Evolutionary conservation across 371 early-diverging fungal species (phyloP).

Genomic region (Choanephora cucurbitarum): DNA sequence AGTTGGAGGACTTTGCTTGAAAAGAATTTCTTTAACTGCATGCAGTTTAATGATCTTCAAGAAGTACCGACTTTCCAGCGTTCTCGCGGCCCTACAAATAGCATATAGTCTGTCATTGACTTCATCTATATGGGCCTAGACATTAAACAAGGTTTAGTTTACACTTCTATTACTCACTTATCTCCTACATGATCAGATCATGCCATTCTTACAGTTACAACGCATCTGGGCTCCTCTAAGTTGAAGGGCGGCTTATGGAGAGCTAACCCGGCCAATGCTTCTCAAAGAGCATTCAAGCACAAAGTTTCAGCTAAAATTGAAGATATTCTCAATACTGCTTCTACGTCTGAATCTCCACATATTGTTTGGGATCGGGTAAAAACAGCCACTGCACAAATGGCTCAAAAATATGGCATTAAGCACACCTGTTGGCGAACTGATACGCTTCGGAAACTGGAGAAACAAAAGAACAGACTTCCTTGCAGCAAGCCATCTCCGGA

Average conservation of each 20-base stretch:
- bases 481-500: background rate
- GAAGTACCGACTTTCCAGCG: background rate
- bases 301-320: no score
- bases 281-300: no score
- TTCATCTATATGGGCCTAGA: background rate
- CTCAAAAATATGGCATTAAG: background rate
- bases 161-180: background rate
- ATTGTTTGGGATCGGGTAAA: slow-evolving; percentile 7
- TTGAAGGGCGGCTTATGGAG: slow-evolving; percentile 8
- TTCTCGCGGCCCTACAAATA: background rate
- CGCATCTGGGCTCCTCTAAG: background rate
- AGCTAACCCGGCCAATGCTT: slow-evolving; percentile 8
- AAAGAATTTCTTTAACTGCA: background rate
- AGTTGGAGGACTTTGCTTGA: slow-evolving; percentile 1
- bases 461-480: slow-evolving; percentile 1
- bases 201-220: background rate
- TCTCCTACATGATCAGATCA: slow-evolving; percentile 3
- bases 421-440: background rate
- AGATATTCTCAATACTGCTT: background rate
- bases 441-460: background rate
- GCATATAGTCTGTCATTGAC: background rate
- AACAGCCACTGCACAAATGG: slow-evolving; percentile 1
- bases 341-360: background rate
- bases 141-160: background rate
- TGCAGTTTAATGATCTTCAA: background rate